Conservation (phyloP, 2,329 filamentous ascomycete genomes). For the Colletotrichum musicola region DNA sequence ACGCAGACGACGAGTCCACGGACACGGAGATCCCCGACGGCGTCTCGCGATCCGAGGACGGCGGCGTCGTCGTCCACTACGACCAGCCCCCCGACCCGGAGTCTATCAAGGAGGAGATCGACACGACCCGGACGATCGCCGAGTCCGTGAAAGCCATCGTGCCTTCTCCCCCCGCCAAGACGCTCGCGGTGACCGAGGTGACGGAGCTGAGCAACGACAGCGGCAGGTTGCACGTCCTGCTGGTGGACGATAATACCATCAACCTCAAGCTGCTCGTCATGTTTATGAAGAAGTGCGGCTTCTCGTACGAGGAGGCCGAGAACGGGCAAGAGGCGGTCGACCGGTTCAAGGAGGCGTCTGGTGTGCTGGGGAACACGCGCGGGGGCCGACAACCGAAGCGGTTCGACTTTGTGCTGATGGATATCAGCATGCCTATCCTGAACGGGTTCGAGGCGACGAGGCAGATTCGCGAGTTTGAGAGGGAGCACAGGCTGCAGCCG, state of each 20-base stretch:
- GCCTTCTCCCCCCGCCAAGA: neutral
- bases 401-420: slow-evolving; percentile 57
- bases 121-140: neutral
- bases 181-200: neutral
- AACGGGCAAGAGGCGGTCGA: slow-evolving; percentile 63
- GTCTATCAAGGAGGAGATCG: neutral
- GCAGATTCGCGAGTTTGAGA: slow-evolving; percentile 62
- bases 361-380: neutral
- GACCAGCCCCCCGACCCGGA: neutral
- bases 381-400: slow-evolving; percentile 12
- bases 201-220: neutral
- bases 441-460: slow-evolving; percentile 63
- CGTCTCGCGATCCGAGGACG: neutral
- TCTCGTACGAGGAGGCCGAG: slow-evolving; percentile 55
- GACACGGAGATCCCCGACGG: neutral
- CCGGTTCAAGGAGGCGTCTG: slow-evolving; percentile 51
- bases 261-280: slow-evolving; percentile 57
- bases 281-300: slow-evolving; percentile 57
- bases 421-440: slow-evolving; percentile 69
- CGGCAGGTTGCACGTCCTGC: slow-evolving; percentile 44
- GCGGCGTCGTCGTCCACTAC: slow-evolving; percentile 5
- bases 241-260: slow-evolving; percentile 59
- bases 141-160: neutral
- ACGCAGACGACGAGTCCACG: neutral
- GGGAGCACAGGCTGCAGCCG: slow-evolving; percentile 52